A percentile compares a stretch with the other conserved stretches of the same genome.
phyloP scores from a whole-genome alignment of 2,329 filamentous ascomycete genomes.

The Scedosporium aurantiacum region DNA sequence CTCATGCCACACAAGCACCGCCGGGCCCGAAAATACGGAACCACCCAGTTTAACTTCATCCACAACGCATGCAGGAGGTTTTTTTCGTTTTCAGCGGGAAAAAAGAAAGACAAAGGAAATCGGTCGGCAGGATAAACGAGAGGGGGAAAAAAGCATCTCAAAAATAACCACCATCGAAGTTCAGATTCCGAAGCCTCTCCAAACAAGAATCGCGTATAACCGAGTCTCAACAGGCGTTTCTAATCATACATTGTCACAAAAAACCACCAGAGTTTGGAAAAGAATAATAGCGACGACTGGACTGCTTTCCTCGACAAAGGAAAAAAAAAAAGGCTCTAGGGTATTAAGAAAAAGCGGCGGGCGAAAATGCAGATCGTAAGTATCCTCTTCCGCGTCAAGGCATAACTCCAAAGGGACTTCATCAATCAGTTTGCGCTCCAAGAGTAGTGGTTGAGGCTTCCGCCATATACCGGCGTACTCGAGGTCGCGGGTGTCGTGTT shows the following conservation, averaged over 20 bases:
- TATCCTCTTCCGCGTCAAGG: neutral
- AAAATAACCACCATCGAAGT: neutral
- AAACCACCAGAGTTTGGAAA: neutral
- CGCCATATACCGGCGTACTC: constrained; percentile 22
- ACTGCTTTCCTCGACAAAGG: neutral
- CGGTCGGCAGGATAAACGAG: no score
- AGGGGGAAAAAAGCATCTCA: no score
- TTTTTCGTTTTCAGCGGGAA: no score
- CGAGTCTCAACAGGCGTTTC: neutral
- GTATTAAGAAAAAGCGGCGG: neutral
- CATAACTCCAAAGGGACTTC: constrained; percentile 1
- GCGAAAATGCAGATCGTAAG: neutral
- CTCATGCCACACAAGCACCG: no score
- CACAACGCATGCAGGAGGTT: no score
- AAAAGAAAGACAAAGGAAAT: no score
- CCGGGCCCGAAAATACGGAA: no score
- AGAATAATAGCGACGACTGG: no score
- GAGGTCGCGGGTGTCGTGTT: constrained; percentile 5
- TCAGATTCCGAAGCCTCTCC: neutral
- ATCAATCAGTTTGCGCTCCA: constrained; percentile 35
- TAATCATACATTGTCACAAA: neutral
- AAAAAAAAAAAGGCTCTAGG: neutral
- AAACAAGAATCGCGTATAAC: neutral
- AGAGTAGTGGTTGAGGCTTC: constrained; percentile 42
- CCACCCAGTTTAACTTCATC: no score